Evolutionary conservation across 2,329 filamentous ascomycete species (phyloP).

Genomic region (Corinectria fuckeliana): DNA sequence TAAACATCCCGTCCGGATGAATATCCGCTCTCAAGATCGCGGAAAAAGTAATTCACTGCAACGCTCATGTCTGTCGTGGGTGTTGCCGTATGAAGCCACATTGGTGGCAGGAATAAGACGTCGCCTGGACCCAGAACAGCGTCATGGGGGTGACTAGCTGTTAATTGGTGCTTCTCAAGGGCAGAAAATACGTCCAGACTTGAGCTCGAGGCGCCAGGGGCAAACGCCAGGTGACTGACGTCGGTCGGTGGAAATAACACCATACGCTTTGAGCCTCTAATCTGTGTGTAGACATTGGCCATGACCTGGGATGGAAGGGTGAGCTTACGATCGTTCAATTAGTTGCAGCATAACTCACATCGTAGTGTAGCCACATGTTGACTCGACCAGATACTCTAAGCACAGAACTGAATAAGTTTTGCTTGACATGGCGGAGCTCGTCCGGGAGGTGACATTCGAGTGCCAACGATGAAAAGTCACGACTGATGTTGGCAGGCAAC

Average conservation of each 20-base stretch:
- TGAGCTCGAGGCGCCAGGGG: conserved; percentile 81
- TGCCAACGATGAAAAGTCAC: conserved; percentile 75
- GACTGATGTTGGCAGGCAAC: conserved; percentile 70
- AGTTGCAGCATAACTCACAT: conserved; percentile 58
- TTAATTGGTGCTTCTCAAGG: conserved; percentile 48
- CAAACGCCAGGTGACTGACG: conserved; percentile 71
- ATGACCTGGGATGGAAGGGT: conserved; percentile 67
- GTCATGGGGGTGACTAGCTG: conserved; percentile 68
- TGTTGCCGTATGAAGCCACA: conserved; percentile 82
- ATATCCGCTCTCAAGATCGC: conserved; percentile 71
- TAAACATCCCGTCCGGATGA: conserved; percentile 82
- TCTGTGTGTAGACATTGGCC: conserved; percentile 85
- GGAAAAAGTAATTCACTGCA: conserved; percentile 91
- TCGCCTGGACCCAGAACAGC: conserved; percentile 73
- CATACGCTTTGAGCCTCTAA: conserved; percentile 75
- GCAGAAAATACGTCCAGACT: conserved; percentile 72
- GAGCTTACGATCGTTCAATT: not conserved
- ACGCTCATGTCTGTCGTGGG: conserved; percentile 68
- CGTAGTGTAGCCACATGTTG: conserved; percentile 90
- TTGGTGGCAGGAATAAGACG: conserved; percentile 78
- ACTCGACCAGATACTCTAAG: conserved; percentile 80
- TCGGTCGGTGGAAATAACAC: conserved; percentile 81
- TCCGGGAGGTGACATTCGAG: conserved; percentile 73
- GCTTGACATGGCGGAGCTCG: conserved; percentile 62
- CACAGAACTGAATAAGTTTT: conserved; percentile 78